Conservation (phyloP, 306 rosid species). For the Citrullus colocynthis region DNA sequence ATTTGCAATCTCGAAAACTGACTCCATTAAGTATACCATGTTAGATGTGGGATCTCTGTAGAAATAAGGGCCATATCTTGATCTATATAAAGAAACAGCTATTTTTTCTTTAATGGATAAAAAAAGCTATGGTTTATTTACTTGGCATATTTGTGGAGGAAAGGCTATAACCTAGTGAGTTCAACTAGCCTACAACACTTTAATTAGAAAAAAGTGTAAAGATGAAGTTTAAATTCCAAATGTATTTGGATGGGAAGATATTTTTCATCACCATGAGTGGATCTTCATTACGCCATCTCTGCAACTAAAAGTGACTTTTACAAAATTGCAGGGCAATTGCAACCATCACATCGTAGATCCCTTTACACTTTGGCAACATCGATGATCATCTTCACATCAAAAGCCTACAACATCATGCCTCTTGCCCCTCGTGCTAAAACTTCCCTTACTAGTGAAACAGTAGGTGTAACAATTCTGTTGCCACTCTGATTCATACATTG, state of each 20-base stretch:
- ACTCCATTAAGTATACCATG: neutral
- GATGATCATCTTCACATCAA: slow-evolving; percentile 65
- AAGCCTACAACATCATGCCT: slow-evolving; percentile 41
- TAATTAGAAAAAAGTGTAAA: neutral
- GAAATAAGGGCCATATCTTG: neutral
- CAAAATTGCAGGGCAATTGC: slow-evolving; percentile 40
- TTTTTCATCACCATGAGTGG: neutral
- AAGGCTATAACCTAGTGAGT: neutral
- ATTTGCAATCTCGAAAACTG: neutral
- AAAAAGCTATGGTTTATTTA: neutral
- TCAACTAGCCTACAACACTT: neutral
- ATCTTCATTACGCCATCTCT: neutral
- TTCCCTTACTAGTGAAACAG: slow-evolving; percentile 47
- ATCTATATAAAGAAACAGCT: neutral
- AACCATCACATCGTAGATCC: slow-evolving; percentile 65
- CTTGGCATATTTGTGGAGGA: neutral
- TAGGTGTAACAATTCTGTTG: slow-evolving; percentile 1
- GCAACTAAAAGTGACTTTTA: slow-evolving; percentile 9
- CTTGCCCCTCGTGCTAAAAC: slow-evolving; percentile 43
- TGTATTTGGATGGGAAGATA: neutral
- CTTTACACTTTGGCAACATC: slow-evolving; percentile 64
- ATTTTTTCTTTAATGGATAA: neutral
- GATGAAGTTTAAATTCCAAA: neutral
- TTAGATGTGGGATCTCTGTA: neutral
- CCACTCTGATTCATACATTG: neutral